A percentile compares a stretch with the other conserved stretches of the same genome.
Evolutionary conservation across 805 yeast species (phyloP).

Genomic region (Saccharomycopsis capsularis): DNA sequence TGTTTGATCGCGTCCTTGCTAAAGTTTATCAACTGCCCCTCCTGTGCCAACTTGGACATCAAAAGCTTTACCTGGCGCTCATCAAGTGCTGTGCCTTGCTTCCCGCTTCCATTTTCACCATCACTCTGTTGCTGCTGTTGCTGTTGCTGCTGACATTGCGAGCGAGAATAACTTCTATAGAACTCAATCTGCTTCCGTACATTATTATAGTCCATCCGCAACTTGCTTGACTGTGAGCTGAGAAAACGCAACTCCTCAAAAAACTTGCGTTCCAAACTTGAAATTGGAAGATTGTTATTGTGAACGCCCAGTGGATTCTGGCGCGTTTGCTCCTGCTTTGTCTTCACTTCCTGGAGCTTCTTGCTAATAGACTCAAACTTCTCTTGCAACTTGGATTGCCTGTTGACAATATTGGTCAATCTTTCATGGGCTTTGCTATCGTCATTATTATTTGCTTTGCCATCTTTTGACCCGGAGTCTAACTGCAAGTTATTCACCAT

Average conservation of each 20-base stretch:
- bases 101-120: background rate
- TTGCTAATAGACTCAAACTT: background rate
- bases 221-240: background rate
- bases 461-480: background rate
- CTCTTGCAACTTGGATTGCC: background rate
- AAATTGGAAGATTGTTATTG: conserved; percentile 12
- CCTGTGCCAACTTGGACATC: conserved; percentile 1
- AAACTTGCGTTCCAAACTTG: conserved; percentile 3
- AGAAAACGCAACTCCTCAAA: conserved; percentile 10
- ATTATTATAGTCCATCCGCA: background rate
- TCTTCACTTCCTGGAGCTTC: conserved; percentile 1
- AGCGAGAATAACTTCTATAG: conserved; percentile 3
- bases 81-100: background rate
- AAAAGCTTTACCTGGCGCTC: background rate
- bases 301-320: background rate
- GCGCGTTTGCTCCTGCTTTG: background rate
- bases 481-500: background rate
- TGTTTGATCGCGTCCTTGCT: conserved; percentile 6
- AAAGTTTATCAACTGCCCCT: conserved; percentile 1
- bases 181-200: conserved; percentile 9
- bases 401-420: conserved; percentile 2
- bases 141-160: background rate
- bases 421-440: background rate
- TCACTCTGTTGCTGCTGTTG: background rate
- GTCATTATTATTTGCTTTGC: background rate